Percentiles rank a stretch among this genome's conserved stretches.
phyloP scores from a whole-genome alignment of 1,139 yeast genomes.

The Debaryomycetaceae sp. region DNA sequence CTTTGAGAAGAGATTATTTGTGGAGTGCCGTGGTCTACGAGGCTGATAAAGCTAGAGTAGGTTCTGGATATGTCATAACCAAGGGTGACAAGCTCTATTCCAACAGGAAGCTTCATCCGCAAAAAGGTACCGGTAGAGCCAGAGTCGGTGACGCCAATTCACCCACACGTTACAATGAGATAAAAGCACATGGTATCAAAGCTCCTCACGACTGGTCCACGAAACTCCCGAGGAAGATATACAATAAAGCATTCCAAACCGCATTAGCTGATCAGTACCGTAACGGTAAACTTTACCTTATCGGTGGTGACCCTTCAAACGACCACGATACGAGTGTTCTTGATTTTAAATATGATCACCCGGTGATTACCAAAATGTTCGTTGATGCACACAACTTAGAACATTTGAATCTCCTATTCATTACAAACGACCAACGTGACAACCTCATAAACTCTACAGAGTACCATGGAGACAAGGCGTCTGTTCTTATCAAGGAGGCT shows the following conservation, averaged over 20 bases:
- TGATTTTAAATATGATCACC: constrained; percentile 48
- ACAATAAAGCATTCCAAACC: constrained; percentile 69
- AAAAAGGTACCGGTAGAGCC: constrained; percentile 93
- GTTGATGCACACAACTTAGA: constrained; percentile 52
- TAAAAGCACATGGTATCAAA: constrained; percentile 81
- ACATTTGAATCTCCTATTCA: constrained; percentile 61
- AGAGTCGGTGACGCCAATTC: constrained; percentile 96
- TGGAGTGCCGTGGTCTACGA: constrained; percentile 96
- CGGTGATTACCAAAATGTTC: constrained; percentile 56
- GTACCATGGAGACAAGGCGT: constrained; percentile 49
- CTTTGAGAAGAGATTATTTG: constrained; percentile 82
- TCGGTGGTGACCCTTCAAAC: constrained; percentile 48
- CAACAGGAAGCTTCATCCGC: constrained; percentile 77
- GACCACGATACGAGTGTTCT: constrained; percentile 20
- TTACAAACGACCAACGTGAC: constrained; percentile 50
- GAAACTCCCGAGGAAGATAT: constrained; percentile 70
- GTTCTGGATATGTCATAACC: constrained; percentile 81
- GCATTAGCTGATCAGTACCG: constrained; percentile 82
- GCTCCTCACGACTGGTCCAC: constrained; percentile 93
- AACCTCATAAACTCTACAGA: constrained; percentile 54
- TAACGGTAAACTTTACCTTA: constrained; percentile 64
- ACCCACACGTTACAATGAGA: constrained; percentile 88
- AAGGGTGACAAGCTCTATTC: constrained; percentile 87
- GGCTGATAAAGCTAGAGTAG: constrained; percentile 85
- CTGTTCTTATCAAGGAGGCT: constrained; percentile 70